Evolutionary conservation across 139 green algal genomes (phyloP), one percentile per base, ranked within the genome.

Genomic region (Micractinium conductrix): DNA sequence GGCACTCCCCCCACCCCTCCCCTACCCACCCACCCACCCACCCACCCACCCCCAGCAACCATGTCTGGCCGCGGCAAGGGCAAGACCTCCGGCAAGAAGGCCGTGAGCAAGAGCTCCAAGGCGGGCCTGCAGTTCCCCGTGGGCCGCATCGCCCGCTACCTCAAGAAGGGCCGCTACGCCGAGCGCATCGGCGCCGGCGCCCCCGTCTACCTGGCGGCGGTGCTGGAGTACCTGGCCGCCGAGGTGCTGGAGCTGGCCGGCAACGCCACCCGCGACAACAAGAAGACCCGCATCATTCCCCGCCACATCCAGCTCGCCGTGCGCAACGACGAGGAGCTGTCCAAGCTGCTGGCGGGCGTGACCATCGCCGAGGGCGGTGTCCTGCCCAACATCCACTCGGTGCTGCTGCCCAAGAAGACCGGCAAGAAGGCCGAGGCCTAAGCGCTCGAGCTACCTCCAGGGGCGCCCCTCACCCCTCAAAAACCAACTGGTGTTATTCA

Each of bases 311-410:
- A 98, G 91, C 91, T 98, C 50, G 94, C 95, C 40, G 93, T 98
- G 78, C 90, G 94, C 84, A 98, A 98, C 84, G 95, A 98, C 70
- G 95, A 98, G 92, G 96, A 98, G 93, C 93, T 98, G 83, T 89
- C 78, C 93, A 98, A 98, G 94, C 93, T 98, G 82, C 91, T 97
- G 10, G 90, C 90, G 33, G 86, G 81, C 38, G 94, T 96, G 30
- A 97, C 94, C 80, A 97, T 97, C 84, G 91, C 94, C n/a, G 74
- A 91, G 50, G 94, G 94, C 75, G 94, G 94, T 89, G 94, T 97
- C 42, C 87, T 97, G 75, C 94, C 94, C 86, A 97, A 97, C 92
- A 97, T 97, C 89, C 94, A 97, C 88, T 88, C 83, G 33, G 93
- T 98, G 42, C 89, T 98, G 55, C 91, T 98, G 73, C 93, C 93